Evolutionary conservation across 441 rosid species (phyloP).

Genomic region (Aleurites moluccanus): DNA sequence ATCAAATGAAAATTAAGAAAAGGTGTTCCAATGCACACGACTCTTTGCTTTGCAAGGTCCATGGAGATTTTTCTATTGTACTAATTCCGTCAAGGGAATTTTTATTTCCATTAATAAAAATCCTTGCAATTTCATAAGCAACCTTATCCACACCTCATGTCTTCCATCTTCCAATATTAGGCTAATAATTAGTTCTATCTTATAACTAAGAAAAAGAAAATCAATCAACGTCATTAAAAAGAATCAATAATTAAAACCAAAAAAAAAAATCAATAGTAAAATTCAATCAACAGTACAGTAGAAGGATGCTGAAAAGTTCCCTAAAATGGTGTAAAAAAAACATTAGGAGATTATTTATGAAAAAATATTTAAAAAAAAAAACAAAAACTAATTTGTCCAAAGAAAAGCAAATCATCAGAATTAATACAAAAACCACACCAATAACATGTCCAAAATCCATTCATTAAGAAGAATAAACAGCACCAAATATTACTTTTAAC

Average conservation of each 20-base stretch:
- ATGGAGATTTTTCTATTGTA: too few relatives aligned
- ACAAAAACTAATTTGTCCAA: neutral
- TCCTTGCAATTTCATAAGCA: neutral
- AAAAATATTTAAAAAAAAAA: neutral
- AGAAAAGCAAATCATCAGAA: conserved; percentile 3
- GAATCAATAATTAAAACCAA: too few relatives aligned
- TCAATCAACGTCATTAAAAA: too few relatives aligned
- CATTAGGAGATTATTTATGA: neutral
- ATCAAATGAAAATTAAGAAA: too few relatives aligned
- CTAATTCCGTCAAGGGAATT: neutral
- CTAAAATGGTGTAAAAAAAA: neutral
- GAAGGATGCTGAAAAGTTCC: neutral
- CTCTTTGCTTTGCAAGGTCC: neutral
- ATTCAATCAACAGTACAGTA: neutral
- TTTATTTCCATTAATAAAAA: too few relatives aligned
- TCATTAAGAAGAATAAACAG: neutral
- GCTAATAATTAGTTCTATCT: neutral
- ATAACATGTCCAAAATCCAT: neutral
- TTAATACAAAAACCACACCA: neutral
- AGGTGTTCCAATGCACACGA: too few relatives aligned
- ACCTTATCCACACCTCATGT: neutral
- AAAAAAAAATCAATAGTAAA: neutral
- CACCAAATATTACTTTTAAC: neutral
- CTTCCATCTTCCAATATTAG: neutral
- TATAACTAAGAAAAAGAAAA: neutral